Evolutionary conservation across 768 basidiomycete species (phyloP), one percentile per base, ranked within the genome.

Genomic region (Boletus huronensis): DNA sequence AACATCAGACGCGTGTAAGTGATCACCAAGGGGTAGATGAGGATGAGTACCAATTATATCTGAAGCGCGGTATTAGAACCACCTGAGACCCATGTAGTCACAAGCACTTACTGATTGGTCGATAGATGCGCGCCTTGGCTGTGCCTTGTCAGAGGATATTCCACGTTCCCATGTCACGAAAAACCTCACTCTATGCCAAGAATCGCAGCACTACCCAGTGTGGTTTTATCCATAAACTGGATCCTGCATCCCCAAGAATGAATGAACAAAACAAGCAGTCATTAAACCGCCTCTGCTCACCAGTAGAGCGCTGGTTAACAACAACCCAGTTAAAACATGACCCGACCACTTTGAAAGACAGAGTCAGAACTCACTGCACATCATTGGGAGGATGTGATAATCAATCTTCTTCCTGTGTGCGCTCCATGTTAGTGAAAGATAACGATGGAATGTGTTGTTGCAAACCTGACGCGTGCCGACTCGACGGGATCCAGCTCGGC

Each of bases 141-240:
- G 48, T 39, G 41, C 35, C 3, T 28, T 39, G 48, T 56, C 38
- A 52, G 53, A 54, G 6, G 28, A 43, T 10, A 10, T 21, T 1
- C 29, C 14, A 25, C 5, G 28, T 14, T 10, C 13, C 19, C 17
- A 38, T 11, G 29, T 42, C 35, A 11, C 11, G 14, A 11, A 29
- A 19, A 51, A 40, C 57, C 78, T 56, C 34, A 85, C 88, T 73
- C 71, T 61, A 89, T 88, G 1, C 88, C 88, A 41, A 90, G 75
- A 57, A 89, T 87, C 2, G 87, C 81, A 1, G 85, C 63, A 54
- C 77, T 81, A 1, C 85, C 86, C 4, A 88, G 72, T 0, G 87
- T 89, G 0, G 82, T 84, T 70, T 88, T 88, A 58, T 88, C 87
- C 83, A 88, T 88, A 55, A 83, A 88, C 64, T 88, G 86, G n/a